Base-by-base conservation (phyloP, 2,329 filamentous ascomycete genomes). In the Neospermospora avenae region DNA sequence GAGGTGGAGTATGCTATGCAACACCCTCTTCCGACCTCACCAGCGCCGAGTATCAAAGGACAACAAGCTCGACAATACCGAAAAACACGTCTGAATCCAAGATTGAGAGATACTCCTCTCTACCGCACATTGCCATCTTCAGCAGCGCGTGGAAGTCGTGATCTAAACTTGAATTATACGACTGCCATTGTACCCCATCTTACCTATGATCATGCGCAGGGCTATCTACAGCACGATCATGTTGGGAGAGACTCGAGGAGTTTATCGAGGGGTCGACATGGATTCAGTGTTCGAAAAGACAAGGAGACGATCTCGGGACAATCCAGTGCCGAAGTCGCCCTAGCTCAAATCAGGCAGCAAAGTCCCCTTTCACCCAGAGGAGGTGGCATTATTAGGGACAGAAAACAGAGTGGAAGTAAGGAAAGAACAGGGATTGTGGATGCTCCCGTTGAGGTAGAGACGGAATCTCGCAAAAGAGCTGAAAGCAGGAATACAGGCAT, bases 151-250 rank as follows among this genome's bases (percentile, higher is more conserved):
- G 71, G 56, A 70, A 74, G 34, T 71, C 76, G 52, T 69, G 69
- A 20, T 71, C 73, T 45, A 74, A 77, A 16, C 79, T 81, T 76
- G 75, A 73, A 80, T 61, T 75, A 77, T 4, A 62, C 65, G 8
- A 65, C 69, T 75, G 62, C 65, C 6, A 59, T 65, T 22, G 67
- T 70, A 55, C 69, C 65, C 46, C 57, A 67, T 57, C 20, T 70
- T 61, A 70, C 58, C 31, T 61, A 61, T 25, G 69, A 70, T 28
- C 63, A 49, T 5, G 71, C 65, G n/a, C 51, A 67, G 39, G 71
- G 70, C 1, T 65, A 65, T 25, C 20, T 73, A 4, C 62, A 66
- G 5, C n/a, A 28, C 13, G 48, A 31, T 4, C 34, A 31, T n/a
- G 16, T 3, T 42, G 39, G 18, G 16, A 31, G 28, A 31, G 28